These are phyloP conservation scores for Amanita molliuscula DNA, from an alignment of 768 basidiomycete species.

Conservation along the genomic window DNA sequence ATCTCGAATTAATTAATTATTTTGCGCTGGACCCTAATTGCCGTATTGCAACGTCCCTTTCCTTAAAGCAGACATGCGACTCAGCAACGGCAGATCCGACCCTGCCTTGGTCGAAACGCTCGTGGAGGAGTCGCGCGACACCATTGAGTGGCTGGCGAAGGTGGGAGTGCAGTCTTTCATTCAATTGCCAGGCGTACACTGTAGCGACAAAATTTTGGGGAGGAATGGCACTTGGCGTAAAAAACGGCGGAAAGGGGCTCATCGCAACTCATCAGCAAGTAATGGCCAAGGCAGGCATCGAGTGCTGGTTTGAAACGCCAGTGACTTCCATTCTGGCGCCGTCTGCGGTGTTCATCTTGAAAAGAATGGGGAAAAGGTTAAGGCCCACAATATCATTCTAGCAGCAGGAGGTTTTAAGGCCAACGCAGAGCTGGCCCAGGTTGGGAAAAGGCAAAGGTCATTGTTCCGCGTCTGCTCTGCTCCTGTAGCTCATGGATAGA, in stretches of 20 bases:
- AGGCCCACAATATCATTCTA: constrained; percentile 38
- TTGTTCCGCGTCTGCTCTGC: constrained; percentile 5
- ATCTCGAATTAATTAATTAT: too few species aligned
- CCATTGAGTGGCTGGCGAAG: constrained; percentile 46
- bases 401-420: constrained; percentile 65
- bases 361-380: constrained; percentile 26
- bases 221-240: constrained; percentile 51
- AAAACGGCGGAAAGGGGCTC: constrained; percentile 59
- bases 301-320: constrained; percentile 47
- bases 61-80: constrained; percentile 48
- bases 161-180: constrained; percentile 48
- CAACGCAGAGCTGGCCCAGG: constrained; percentile 35
- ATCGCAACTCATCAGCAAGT: constrained; percentile 44
- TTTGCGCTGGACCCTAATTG: too few species aligned
- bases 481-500: not conserved
- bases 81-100: constrained; percentile 42
- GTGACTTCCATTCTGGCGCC: constrained; percentile 29
- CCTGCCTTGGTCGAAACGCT: constrained; percentile 36
- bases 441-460: constrained; percentile 50
- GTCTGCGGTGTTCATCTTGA: constrained; percentile 38
- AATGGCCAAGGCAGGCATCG: constrained; percentile 37
- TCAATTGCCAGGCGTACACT: constrained; percentile 60
- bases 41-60: too few species aligned
- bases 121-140: constrained; percentile 44
- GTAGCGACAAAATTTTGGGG: constrained; percentile 62